A percentile compares a stretch with the other conserved stretches of the same genome.
Evolutionary conservation across 2,329 filamentous ascomycete species (phyloP).

Genomic region (Pseudodiploospora longispora): DNA sequence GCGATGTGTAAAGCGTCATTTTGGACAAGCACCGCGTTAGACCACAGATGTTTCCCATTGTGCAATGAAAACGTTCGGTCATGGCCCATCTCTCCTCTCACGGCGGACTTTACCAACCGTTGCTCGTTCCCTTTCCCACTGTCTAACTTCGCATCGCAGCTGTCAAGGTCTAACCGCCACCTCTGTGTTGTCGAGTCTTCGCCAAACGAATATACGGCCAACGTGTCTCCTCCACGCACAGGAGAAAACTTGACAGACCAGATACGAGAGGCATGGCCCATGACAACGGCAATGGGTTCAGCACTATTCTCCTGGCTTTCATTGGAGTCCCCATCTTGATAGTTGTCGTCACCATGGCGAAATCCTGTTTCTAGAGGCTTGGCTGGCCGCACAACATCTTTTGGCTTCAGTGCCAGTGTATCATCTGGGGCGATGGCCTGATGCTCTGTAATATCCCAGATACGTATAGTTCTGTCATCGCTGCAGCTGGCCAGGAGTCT

Average conservation of each 20-base stretch:
- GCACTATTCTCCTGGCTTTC: background rate
- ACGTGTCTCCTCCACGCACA: conserved; percentile 11
- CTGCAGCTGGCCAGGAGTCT: conserved; percentile 85
- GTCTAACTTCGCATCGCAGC: background rate
- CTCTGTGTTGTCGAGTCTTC: conserved; percentile 73
- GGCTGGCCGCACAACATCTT: no score
- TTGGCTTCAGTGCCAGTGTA: no score
- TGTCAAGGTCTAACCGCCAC: conserved; percentile 52
- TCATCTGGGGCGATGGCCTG: conserved; percentile 51
- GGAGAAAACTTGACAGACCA: conserved; percentile 71
- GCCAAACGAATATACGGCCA: conserved; percentile 63
- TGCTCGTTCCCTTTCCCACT: no score
- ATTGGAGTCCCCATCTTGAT: background rate
- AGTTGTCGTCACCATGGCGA: background rate
- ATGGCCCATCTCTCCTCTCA: conserved; percentile 36
- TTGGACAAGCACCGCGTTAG: conserved; percentile 40
- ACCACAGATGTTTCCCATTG: conserved; percentile 87
- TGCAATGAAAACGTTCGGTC: conserved; percentile 56
- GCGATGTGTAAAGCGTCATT: conserved; percentile 39
- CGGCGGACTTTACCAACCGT: background rate
- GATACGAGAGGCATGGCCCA: conserved; percentile 84
- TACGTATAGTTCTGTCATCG: conserved; percentile 80
- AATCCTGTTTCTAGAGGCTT: conserved; percentile 7
- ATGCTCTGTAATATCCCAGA: conserved; percentile 75
- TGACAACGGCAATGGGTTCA: conserved; percentile 57